Evolutionary conservation across 805 yeast species (phyloP).

Genomic region (Zygoascus ofunaensis): DNA sequence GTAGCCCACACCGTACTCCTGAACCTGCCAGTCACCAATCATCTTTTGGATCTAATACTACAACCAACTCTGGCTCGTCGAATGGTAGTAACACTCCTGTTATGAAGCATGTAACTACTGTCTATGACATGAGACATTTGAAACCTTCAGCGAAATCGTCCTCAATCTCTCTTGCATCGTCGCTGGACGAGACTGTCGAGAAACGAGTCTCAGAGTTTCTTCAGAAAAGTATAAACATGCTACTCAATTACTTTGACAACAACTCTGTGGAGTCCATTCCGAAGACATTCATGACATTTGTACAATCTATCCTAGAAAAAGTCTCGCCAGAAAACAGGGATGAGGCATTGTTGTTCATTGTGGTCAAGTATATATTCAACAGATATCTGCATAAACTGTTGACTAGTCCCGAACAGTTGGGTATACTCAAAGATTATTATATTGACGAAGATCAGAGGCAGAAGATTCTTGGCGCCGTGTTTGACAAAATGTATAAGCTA

Average conservation of each 20-base stretch:
- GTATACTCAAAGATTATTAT: conserved; percentile 15
- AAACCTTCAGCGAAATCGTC: conserved; percentile 8
- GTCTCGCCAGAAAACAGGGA: conserved; percentile 3
- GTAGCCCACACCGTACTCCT: conserved; percentile 3
- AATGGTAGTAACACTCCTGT: conserved; percentile 6
- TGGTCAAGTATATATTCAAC: conserved; percentile 17
- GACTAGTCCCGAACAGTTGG: conserved; percentile 18
- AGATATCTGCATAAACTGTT: conserved; percentile 11
- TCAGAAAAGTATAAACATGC: conserved; percentile 4
- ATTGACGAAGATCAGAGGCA: conserved; percentile 20
- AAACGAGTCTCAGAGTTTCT: conserved; percentile 9
- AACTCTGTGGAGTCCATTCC: conserved; percentile 16
- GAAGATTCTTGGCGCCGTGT: conserved; percentile 15
- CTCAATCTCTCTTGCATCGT: conserved; percentile 12
- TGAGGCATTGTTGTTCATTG: conserved; percentile 9
- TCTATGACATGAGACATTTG: neutral
- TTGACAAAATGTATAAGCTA: conserved; percentile 7
- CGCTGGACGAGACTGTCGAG: conserved; percentile 10
- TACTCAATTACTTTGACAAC: conserved; percentile 12
- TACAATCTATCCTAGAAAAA: conserved; percentile 10
- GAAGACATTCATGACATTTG: conserved; percentile 12
- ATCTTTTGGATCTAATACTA: neutral
- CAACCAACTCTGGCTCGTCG: conserved; percentile 9
- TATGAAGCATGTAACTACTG: no score
- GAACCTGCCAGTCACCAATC: neutral